A percentile compares a stretch with the other conserved stretches of the same genome.
Evolutionary conservation across 1,284 basidiomycete genomes (phyloP).

Genomic region (Mycena sp.): DNA sequence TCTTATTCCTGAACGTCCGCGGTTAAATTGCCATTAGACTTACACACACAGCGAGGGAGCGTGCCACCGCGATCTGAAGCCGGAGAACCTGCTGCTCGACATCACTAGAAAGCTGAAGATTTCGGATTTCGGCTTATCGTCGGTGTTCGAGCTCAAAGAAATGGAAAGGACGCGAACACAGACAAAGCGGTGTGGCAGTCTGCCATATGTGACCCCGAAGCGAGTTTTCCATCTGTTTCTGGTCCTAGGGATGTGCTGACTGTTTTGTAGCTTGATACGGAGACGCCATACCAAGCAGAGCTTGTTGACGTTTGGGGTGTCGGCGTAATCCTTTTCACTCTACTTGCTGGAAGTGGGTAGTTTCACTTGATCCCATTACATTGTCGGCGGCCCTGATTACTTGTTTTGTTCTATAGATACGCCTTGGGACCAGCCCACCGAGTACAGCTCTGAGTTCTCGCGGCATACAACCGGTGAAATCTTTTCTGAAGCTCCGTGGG

Average conservation of each 20-base stretch:
- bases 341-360: slow-evolving; percentile 89
- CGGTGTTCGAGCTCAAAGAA: slow-evolving; percentile 92
- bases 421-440: slow-evolving; percentile 96
- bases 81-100: slow-evolving; percentile 92
- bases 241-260: too few relatives aligned
- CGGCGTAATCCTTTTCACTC: slow-evolving; percentile 93
- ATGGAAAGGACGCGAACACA: slow-evolving; percentile 77
- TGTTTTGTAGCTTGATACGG: slow-evolving; percentile 7
- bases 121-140: slow-evolving; percentile 94
- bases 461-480: slow-evolving; percentile 83
- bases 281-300: slow-evolving; percentile 85
- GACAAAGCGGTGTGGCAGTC: slow-evolving; percentile 88
- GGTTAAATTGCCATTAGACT: slow-evolving; percentile 61
- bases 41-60: slow-evolving; percentile 92
- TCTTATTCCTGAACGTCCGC: too few relatives aligned
- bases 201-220: slow-evolving; percentile 96
- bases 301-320: slow-evolving; percentile 97
- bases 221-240: too few relatives aligned
- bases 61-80: slow-evolving; percentile 95
- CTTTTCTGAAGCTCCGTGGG: slow-evolving; percentile 86
- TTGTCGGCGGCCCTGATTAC: not conserved
- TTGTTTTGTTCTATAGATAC: too few relatives aligned
- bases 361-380: slow-evolving; percentile 3
- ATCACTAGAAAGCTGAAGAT: slow-evolving; percentile 87
- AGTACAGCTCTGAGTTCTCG: slow-evolving; percentile 79